Evolutionary conservation across 305 asterid genomes (phyloP).

Genomic region (Monarda citriodora): DNA sequence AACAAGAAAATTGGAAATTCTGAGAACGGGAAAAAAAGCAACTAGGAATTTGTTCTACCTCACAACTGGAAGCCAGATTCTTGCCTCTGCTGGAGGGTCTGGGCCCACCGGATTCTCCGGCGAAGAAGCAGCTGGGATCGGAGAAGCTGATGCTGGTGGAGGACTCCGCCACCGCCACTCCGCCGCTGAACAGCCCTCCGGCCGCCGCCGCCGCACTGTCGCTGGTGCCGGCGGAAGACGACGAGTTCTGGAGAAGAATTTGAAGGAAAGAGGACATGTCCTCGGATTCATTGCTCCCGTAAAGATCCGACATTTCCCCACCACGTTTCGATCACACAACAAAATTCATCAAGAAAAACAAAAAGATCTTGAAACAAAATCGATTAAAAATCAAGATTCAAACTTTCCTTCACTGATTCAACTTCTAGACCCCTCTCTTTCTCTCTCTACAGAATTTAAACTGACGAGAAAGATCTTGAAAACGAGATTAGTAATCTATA

Average conservation of each 20-base stretch:
- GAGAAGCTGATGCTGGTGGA: conserved; percentile 67
- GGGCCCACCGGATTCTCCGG: conserved; percentile 41
- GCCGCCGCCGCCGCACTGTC: conserved; percentile 34
- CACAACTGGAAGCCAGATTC: conserved; percentile 42
- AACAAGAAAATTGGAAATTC: conserved; percentile 1
- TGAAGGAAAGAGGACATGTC: conserved; percentile 83
- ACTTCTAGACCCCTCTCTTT: no score
- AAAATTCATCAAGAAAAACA: conserved; percentile 12
- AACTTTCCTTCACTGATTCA: conserved; percentile 18
- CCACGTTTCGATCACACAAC: conserved; percentile 20
- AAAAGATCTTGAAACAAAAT: conserved; percentile 8
- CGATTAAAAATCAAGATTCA: conserved; percentile 9
- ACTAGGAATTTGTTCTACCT: conserved; percentile 23
- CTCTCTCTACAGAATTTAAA: no score
- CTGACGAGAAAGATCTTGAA: no score
- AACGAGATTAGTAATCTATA: not conserved
- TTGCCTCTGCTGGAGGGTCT: conserved; percentile 37
- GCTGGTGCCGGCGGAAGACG: conserved; percentile 38
- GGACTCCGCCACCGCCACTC: conserved; percentile 47
- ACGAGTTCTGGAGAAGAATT: conserved; percentile 69
- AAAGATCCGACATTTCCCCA: conserved; percentile 82
- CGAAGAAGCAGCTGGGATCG: conserved; percentile 58
- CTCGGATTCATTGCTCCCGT: conserved; percentile 70
- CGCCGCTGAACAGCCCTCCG: conserved; percentile 31
- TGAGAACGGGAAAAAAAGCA: not conserved